These are phyloP conservation scores for Clavaria fumosa DNA, from an alignment of 768 basidiomycete species.

Conservation along the genomic window DNA sequence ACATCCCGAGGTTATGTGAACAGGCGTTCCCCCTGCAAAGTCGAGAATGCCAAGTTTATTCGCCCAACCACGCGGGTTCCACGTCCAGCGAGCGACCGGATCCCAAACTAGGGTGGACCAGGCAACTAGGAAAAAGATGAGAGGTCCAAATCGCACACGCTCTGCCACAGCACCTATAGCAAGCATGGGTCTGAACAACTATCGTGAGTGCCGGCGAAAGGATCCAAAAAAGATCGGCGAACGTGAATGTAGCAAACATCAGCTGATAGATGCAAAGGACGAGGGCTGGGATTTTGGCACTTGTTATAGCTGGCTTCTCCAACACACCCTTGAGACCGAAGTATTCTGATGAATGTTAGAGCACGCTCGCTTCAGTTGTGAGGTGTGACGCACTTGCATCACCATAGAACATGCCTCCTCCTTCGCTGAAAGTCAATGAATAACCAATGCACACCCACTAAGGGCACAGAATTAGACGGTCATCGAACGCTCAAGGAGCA, in stretches of 20 bases:
- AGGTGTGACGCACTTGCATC: constrained; percentile 43
- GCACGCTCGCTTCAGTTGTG: neutral
- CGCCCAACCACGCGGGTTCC: constrained; percentile 73
- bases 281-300: constrained; percentile 51
- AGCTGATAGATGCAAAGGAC: constrained; percentile 76
- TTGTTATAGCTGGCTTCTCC: constrained; percentile 58
- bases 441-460: constrained; percentile 98
- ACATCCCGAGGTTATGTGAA: constrained; percentile 88
- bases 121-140: constrained; percentile 77
- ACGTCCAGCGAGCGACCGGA: constrained; percentile 93
- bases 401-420: constrained; percentile 64
- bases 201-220: constrained; percentile 6
- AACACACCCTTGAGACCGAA: constrained; percentile 75
- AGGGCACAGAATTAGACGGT: neutral
- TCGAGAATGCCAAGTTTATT: constrained; percentile 69
- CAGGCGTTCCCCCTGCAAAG: constrained; percentile 92
- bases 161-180: constrained; percentile 91
- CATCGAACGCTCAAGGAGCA: constrained; percentile 7
- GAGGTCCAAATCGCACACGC: constrained; percentile 69
- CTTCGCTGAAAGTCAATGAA: constrained; percentile 79
- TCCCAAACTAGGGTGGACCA: constrained; percentile 89
- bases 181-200: constrained; percentile 51
- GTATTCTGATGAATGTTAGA: constrained; percentile 34
- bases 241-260: constrained; percentile 87
- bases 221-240: constrained; percentile 16